Percentiles rank a stretch among this genome's conserved stretches.
Conservation (phyloP, 1,284 basidiomycete species). For the Anthracocystis panici-leucophaei region DNA sequence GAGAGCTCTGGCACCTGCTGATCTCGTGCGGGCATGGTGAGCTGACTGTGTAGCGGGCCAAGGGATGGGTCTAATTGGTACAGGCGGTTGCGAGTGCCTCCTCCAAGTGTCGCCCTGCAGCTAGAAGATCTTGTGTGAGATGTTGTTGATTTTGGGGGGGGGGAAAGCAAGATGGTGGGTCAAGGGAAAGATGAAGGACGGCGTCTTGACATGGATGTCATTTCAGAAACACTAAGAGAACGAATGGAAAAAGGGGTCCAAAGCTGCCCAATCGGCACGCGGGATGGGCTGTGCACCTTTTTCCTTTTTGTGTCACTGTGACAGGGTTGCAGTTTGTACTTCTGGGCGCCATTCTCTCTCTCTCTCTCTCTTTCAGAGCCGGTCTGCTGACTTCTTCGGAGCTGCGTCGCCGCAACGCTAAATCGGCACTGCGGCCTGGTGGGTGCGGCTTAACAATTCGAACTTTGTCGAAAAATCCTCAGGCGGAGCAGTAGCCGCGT, state of each 20-base stretch:
- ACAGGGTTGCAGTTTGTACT: no score
- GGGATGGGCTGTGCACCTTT: no score
- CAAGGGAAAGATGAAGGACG: not conserved
- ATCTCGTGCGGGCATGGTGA: slow-evolving; percentile 26
- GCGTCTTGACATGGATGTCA: not conserved
- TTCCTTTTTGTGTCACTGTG: no score
- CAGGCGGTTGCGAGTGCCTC: slow-evolving; percentile 5
- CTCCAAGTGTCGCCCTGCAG: not conserved
- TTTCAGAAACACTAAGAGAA: not conserved
- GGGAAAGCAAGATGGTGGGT: not conserved
- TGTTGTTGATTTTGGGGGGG: not conserved
- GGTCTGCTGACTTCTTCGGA: no score
- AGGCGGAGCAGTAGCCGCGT: slow-evolving; percentile 1
- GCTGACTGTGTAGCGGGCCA: not conserved
- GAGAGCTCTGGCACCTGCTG: slow-evolving; percentile 39
- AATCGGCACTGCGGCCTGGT: no score
- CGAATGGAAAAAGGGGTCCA: slow-evolving; percentile 6
- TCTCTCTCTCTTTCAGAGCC: no score
- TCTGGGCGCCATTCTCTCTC: no score
- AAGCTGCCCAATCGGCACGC: no score
- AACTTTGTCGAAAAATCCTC: not conserved
- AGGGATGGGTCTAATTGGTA: not conserved
- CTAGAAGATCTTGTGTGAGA: not conserved
- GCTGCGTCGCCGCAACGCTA: no score
- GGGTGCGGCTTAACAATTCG: not conserved